These are phyloP conservation scores for Nigrospora sphaerica DNA, from an alignment of 2,329 filamentous ascomycete species.

Conservation along the genomic window DNA sequence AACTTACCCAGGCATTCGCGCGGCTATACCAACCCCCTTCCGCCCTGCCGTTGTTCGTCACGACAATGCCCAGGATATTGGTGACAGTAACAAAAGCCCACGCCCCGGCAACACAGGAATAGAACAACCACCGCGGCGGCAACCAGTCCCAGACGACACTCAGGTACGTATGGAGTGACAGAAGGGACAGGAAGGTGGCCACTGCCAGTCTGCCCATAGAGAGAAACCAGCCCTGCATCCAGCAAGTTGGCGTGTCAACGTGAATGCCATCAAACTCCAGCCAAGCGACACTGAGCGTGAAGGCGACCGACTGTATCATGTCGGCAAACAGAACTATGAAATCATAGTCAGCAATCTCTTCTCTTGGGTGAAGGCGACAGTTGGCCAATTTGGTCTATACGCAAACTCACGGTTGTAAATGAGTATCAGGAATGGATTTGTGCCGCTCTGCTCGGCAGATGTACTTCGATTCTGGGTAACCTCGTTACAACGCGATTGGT, in stretches of 20 bases:
- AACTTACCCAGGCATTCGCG: constrained; percentile 3
- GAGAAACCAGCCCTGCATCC: constrained; percentile 61
- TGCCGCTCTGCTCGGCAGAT: background rate
- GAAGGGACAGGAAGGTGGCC: constrained; percentile 59
- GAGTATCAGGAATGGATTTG: background rate
- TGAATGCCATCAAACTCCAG: constrained; percentile 44
- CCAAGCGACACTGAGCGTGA: constrained; percentile 54
- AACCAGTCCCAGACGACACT: constrained; percentile 51
- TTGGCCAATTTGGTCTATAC: no score
- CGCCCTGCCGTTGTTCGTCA: constrained; percentile 32
- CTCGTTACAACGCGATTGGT: no score
- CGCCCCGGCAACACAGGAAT: constrained; percentile 34
- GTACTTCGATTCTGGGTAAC: background rate
- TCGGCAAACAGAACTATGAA: constrained; percentile 41
- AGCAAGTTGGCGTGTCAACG: constrained; percentile 46
- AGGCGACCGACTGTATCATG: constrained; percentile 54
- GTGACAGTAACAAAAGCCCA: constrained; percentile 57
- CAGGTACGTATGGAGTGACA: constrained; percentile 61
- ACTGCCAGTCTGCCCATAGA: constrained; percentile 60
- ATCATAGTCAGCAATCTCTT: no score
- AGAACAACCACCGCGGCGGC: constrained; percentile 42
- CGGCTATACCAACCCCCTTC: constrained; percentile 14
- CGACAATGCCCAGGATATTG: constrained; percentile 41
- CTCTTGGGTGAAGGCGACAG: no score
- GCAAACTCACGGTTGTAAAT: background rate